phyloP scores from a whole-genome alignment of 371 early-diverging fungal genomes.

The Mortierella sp. region DNA sequence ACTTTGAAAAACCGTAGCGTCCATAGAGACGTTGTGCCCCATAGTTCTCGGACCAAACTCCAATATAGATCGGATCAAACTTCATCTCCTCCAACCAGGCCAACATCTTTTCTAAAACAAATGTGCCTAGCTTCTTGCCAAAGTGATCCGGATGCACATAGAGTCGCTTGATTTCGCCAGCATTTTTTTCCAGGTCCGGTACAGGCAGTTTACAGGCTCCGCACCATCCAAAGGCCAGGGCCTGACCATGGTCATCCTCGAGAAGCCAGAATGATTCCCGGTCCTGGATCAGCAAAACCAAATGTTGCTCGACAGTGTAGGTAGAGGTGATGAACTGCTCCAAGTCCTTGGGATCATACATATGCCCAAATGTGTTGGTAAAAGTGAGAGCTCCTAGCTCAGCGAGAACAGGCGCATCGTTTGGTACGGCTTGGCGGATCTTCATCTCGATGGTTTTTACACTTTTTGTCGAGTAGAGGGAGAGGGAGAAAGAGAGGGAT shows the following conservation, averaged over 20 bases:
- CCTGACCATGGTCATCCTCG: slow-evolving; percentile 30
- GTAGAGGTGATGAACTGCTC: slow-evolving; percentile 20
- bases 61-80: slow-evolving; percentile 29
- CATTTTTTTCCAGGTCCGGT: slow-evolving; percentile 18
- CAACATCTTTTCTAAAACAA: slow-evolving; percentile 20
- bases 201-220: slow-evolving; percentile 45
- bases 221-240: slow-evolving; percentile 35
- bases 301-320: slow-evolving; percentile 34
- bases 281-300: slow-evolving; percentile 14
- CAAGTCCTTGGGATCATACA: slow-evolving; percentile 29
- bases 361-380: slow-evolving; percentile 36
- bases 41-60: slow-evolving; percentile 47
- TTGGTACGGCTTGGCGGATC: slow-evolving; percentile 33
- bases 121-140: slow-evolving; percentile 35
- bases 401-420: slow-evolving; percentile 28
- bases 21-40: slow-evolving; percentile 38
- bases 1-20: slow-evolving; percentile 25
- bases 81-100: slow-evolving; percentile 24
- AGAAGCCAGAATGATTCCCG: slow-evolving; percentile 43
- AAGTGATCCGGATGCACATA: slow-evolving; percentile 42
- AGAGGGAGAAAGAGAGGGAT: no score
- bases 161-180: slow-evolving; percentile 46
- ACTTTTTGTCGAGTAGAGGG: no score
- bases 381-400: slow-evolving; percentile 40
- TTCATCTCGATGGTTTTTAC: slow-evolving; percentile 4